Evolutionary conservation across 495 filamentous ascomycete species (phyloP).

Genomic region (Cryomyces minteri): DNA sequence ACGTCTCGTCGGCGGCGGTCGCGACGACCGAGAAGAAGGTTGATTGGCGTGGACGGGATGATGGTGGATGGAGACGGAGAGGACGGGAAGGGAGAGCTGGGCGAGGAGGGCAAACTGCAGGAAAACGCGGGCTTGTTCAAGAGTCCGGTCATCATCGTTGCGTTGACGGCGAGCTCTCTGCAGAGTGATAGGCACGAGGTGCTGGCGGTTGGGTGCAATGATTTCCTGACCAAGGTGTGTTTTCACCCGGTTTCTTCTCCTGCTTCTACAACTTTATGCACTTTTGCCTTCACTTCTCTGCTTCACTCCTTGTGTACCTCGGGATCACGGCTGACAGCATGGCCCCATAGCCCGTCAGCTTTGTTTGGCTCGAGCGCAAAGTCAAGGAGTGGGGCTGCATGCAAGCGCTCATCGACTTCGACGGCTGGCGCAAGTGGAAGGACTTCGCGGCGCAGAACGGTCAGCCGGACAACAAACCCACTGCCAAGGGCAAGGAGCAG

Average conservation of each 20-base stretch:
- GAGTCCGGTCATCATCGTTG: constrained; percentile 93
- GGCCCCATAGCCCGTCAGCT: constrained; percentile 63
- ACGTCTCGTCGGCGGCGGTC: constrained; percentile 25
- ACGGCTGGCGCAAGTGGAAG: no score
- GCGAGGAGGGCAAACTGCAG: constrained; percentile 45
- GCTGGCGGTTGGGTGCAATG: constrained; percentile 88
- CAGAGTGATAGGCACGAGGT: constrained; percentile 90
- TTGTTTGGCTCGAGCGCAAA: constrained; percentile 92
- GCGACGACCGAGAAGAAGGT: constrained; percentile 7
- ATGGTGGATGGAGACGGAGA: constrained; percentile 1
- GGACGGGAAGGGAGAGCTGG: no score
- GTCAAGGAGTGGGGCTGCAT: constrained; percentile 99
- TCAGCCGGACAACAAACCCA: no score
- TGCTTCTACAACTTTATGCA: no score
- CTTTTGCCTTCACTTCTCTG: constrained; percentile 1
- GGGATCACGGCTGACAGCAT: no score
- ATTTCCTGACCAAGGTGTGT: constrained; percentile 89
- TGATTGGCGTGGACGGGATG: constrained; percentile 7
- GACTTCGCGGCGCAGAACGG: no score
- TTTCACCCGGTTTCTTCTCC: not conserved
- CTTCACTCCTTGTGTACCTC: constrained; percentile 1
- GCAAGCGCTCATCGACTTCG: constrained; percentile 96
- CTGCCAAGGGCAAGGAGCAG: no score
- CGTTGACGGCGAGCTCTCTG: no score
- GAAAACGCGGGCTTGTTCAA: constrained; percentile 68